Evolutionary conservation across 306 rosid species (phyloP).

Genomic region (Pterocarpus macrocarpus): DNA sequence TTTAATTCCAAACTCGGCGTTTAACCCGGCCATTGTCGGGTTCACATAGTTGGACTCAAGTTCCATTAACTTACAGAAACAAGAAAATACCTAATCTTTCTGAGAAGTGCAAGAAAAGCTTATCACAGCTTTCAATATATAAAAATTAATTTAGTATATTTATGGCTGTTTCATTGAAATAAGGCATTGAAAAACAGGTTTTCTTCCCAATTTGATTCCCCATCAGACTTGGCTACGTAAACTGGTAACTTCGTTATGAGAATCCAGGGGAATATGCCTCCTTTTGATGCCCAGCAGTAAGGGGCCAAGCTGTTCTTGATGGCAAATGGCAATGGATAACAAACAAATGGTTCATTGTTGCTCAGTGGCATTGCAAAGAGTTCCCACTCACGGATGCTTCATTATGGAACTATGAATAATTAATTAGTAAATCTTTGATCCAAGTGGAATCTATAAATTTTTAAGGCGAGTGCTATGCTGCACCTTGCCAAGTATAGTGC

Average conservation of each 20-base stretch:
- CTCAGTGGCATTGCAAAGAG: not conserved
- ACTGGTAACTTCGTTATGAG: conserved; percentile 40
- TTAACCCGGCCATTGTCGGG: conserved; percentile 52
- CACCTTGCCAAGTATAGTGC: no score
- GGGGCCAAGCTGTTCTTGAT: conserved; percentile 23
- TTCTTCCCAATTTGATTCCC: conserved; percentile 35
- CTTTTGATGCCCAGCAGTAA: conserved; percentile 5
- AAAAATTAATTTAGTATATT: not conserved
- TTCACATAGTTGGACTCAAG: conserved; percentile 43
- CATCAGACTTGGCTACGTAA: conserved; percentile 42
- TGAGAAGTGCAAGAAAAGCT: conserved; percentile 49
- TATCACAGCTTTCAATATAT: conserved; percentile 12
- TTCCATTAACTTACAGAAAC: conserved; percentile 19
- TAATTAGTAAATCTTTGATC: not conserved
- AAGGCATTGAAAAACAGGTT: conserved; percentile 52
- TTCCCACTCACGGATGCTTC: not conserved
- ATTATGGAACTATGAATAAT: not conserved
- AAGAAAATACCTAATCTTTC: not conserved
- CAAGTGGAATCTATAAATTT: not conserved
- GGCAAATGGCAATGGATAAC: conserved; percentile 5
- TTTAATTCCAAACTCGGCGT: conserved; percentile 48
- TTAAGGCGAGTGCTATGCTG: no score
- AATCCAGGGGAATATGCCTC: conserved; percentile 37
- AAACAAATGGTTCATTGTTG: not conserved
- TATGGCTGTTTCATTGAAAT: conserved; percentile 47